Evolutionary conservation across 768 basidiomycete species (phyloP), one percentile per base, ranked within the genome.

Genomic region (Termitomyces sp.): DNA sequence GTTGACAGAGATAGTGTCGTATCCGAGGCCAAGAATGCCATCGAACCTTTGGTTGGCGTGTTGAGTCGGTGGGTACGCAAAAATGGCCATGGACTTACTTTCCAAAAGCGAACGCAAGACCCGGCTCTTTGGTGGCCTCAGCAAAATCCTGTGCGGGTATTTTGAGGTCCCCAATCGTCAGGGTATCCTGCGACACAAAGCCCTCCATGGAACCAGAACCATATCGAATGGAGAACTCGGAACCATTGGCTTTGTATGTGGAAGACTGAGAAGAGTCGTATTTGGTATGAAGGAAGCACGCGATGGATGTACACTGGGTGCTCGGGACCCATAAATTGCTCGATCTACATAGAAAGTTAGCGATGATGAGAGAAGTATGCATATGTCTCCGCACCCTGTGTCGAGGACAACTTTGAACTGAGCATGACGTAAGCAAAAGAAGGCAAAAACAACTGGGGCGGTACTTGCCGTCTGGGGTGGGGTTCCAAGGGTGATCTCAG

Each of bases 181-280:
- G 74, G 4, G 68, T 69, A 66, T 99, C 97, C 58, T 84, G 85
- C 12, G 95, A 98, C 55, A 98, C 89, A 69, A 90, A 94, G 56
- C 97, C 97, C 70, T 97, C 88, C 87, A 99, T 93, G 2, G 95
- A 94, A 26, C 97, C 97, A 32, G 93, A 90, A 14, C 97, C 97
- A 69, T 98, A 98, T 61, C 85, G 89, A 63, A 98, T 99, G 43
- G 87, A 83, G 67, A 99, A 98, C 5, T 82, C 77, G 47, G 91
- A 79, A 5, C 95, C 96, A 72, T 98, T 99, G 64, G 84, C 79
- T 75, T 91, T 91, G 85, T 96, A 87, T 0, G 94, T 85, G 1
- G 87, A 85, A 0, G 97, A 99, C 0, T 81, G 60, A 13, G 73
- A 67, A 1, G 91, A 86, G 63, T 97, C 89, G 69, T 97, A 98